Percentiles rank a stretch among this genome's conserved stretches.
phyloP scores from a whole-genome alignment of 2,329 filamentous ascomycete genomes.

The Alternaria triticimaculans region DNA sequence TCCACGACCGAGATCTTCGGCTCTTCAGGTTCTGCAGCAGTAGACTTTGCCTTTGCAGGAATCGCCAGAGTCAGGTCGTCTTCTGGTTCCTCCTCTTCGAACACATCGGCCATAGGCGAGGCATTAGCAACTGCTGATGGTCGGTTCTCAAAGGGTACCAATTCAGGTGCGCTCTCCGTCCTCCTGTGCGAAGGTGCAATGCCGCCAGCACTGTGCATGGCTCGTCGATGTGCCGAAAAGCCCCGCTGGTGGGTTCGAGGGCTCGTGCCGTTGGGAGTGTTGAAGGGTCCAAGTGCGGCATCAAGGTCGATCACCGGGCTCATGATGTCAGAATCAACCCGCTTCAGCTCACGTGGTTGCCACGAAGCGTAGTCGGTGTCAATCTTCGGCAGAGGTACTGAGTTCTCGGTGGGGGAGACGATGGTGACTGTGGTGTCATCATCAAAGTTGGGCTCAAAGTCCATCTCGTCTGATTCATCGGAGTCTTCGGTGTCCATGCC shows the following conservation, averaged over 20 bases:
- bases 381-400: constrained; percentile 31
- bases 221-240: constrained; percentile 60
- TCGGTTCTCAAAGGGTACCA: constrained; percentile 73
- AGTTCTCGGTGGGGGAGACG: constrained; percentile 41
- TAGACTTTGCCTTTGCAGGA: constrained; percentile 18
- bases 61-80: constrained; percentile 53
- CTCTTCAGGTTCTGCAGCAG: constrained; percentile 43
- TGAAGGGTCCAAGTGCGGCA: constrained; percentile 89
- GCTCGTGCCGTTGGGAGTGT: constrained; percentile 76
- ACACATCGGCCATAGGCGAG: constrained; percentile 83
- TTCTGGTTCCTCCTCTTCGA: constrained; percentile 79
- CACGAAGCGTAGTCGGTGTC: constrained; percentile 48
- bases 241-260: constrained; percentile 58
- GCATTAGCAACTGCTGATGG: constrained; percentile 61
- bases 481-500: constrained; percentile 40
- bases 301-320: constrained; percentile 92
- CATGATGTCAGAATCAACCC: constrained; percentile 63
- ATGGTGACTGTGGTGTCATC: constrained; percentile 52
- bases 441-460: constrained; percentile 51
- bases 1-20: constrained; percentile 57
- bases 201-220: constrained; percentile 78
- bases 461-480: constrained; percentile 44
- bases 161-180: constrained; percentile 80
- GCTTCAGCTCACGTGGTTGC: constrained; percentile 46
- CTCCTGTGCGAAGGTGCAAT: constrained; percentile 80